Evolutionary conservation across 202 grass and related monocot species (phyloP), one percentile per base, ranked within the genome.

Genomic region (Cymbopogon flexuosus): DNA sequence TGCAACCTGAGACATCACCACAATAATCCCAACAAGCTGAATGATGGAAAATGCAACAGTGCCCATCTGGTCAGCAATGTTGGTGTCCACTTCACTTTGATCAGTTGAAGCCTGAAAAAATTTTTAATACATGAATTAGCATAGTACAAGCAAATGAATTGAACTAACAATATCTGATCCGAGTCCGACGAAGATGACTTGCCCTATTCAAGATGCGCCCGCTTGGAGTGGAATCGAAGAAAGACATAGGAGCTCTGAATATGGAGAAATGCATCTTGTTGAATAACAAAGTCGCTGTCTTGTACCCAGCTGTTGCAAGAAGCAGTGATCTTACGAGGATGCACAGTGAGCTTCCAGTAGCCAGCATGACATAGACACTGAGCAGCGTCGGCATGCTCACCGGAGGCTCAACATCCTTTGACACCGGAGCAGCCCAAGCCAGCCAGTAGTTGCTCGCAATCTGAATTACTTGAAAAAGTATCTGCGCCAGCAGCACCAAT

Each of bases 381-480:
- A 93, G 91, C 61, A 97, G 82, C 13, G 79, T 78, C 13, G 66
- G 60, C 68, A 68, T 86, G 72, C 79, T 93, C 33, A 93, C 91
- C 64, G 84, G 91, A 81, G 93, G 78, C 21, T 90, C 34, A 9
- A 43, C 79, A 2, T 93, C 91, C 66, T 79, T 68, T 1, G 93
- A 93, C 6, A 88, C 93, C 19, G 93, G 93, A 56, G 82, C 41
- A 73, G 89, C 91, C 91, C 91, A 97, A 21, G 93, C 84, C 91
- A 97, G 91, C 93, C 91, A 97, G 68, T 97, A 93, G 80, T 97
- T 97, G 78, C 91, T 97, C 34, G 47, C 88, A 71, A 97, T 97
- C 74, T 97, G 90, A 89, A 93, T 84, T 70, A 87, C 45, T 79
- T 97, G 88, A 68, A 97, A 97, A 85, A 93, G 77, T 66, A 93